Evolutionary conservation across 495 filamentous ascomycete species (phyloP).

Genomic region (Aspergillus sclerotiicarbonarius): DNA sequence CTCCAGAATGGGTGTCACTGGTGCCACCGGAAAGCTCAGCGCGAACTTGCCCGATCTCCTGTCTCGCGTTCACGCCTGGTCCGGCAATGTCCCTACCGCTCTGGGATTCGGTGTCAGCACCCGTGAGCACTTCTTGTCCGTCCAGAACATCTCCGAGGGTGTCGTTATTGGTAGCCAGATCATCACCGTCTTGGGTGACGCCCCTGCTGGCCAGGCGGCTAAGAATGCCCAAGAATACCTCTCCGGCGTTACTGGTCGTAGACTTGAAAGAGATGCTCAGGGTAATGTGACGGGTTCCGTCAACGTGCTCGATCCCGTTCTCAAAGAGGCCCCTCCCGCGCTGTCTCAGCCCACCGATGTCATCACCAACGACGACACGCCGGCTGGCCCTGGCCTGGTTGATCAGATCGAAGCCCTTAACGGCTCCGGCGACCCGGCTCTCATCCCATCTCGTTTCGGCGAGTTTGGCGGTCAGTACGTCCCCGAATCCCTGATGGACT

Average conservation of each 20-base stretch:
- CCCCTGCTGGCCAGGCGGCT: conserved; percentile 64
- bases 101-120: conserved; percentile 97
- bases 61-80: conserved; percentile 82
- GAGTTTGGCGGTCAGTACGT: conserved; percentile 92
- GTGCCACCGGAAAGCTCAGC: conserved; percentile 80
- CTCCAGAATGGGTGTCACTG: conserved; percentile 95
- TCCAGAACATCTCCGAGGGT: conserved; percentile 82
- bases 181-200: conserved; percentile 72
- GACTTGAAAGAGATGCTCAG: conserved; percentile 37
- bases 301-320: conserved; percentile 57
- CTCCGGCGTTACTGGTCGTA: conserved; percentile 70
- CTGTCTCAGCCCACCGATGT: conserved; percentile 48
- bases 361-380: conserved; percentile 58
- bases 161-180: conserved; percentile 98
- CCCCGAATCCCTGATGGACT: conserved; percentile 88
- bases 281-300: conserved; percentile 34
- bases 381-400: conserved; percentile 57
- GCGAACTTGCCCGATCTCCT: conserved; percentile 76
- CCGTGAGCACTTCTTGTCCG: conserved; percentile 84
- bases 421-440: conserved; percentile 45
- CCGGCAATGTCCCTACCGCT: conserved; percentile 84
- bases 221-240: conserved; percentile 85
- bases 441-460: conserved; percentile 77
- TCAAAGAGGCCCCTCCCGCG: conserved; percentile 45
- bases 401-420: conserved; percentile 78